phyloP scores from a whole-genome alignment of 139 green algal species.

The Coccomyxa sp. region DNA sequence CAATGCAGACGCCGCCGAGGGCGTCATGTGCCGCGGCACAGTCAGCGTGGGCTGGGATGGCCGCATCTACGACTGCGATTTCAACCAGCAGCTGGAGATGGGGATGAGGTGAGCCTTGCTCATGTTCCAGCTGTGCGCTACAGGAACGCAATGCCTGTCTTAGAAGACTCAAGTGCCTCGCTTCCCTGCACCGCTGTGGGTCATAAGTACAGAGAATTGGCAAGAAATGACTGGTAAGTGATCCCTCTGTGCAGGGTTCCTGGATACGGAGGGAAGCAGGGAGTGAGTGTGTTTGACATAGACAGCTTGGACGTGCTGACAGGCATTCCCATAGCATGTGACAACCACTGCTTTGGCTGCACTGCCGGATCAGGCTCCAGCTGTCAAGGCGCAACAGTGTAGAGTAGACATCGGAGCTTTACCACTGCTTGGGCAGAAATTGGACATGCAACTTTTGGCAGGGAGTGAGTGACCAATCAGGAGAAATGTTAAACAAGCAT shows the following conservation, averaged over 20 bases:
- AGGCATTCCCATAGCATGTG: slow-evolving; percentile 57
- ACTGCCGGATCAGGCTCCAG: slow-evolving; percentile 83
- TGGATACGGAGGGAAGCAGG: not conserved
- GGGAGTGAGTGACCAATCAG: too few relatives aligned
- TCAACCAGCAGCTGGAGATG: slow-evolving; percentile 97
- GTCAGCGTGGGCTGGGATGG: slow-evolving; percentile 90
- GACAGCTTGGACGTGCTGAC: slow-evolving; percentile 63
- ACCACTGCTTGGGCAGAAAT: too few relatives aligned
- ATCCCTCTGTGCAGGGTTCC: slow-evolving; percentile 4
- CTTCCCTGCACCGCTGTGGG: not conserved
- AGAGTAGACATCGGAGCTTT: too few relatives aligned
- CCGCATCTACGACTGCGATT: slow-evolving; percentile 94
- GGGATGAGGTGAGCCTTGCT: slow-evolving; percentile 10
- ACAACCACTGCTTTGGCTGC: slow-evolving; percentile 96
- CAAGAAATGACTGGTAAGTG: not conserved
- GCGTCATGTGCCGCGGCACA: slow-evolving; percentile 74
- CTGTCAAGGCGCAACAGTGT: slow-evolving; percentile 73
- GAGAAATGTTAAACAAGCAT: too few relatives aligned
- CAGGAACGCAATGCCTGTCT: not conserved
- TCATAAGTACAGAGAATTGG: not conserved
- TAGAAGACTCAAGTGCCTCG: not conserved
- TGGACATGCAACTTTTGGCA: too few relatives aligned
- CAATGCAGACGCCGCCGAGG: slow-evolving; percentile 73
- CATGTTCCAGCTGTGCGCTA: not conserved
- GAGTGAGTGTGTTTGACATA: slow-evolving; percentile 81